These are phyloP conservation scores for Pseudogymnoascus sp. DNA, from an alignment of 2,329 filamentous ascomycete genomes.

Conservation along the genomic window DNA sequence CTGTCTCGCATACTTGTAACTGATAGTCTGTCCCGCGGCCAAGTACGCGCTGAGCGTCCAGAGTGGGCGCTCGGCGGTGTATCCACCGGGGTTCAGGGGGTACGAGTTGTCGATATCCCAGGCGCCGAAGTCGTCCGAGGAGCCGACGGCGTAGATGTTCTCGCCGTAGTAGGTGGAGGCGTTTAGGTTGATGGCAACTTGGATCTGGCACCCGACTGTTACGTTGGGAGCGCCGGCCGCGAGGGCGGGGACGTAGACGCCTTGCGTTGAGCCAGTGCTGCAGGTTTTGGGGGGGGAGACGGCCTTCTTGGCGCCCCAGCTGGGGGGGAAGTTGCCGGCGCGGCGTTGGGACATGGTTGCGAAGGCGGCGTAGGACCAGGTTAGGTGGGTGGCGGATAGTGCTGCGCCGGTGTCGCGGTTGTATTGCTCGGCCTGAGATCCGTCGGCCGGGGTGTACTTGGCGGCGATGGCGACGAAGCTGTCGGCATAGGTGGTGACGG, in stretches of 20 bases:
- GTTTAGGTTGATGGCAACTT: constrained; percentile 48
- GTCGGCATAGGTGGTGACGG: constrained; percentile 58
- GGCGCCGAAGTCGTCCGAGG: constrained; percentile 48
- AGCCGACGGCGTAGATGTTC: constrained; percentile 58
- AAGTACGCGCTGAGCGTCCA: constrained; percentile 39
- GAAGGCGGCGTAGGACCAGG: constrained; percentile 68
- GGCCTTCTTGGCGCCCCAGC: constrained; percentile 46
- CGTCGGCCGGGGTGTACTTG: constrained; percentile 48
- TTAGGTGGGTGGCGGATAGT: constrained; percentile 60
- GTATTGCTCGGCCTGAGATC: constrained; percentile 62
- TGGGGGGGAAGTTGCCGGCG: constrained; percentile 45
- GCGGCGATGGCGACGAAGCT: constrained; percentile 44
- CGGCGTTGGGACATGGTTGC: constrained; percentile 54
- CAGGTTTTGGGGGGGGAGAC: constrained; percentile 33
- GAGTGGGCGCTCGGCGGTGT: constrained; percentile 41
- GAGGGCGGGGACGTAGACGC: constrained; percentile 42
- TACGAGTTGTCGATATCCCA: constrained; percentile 52
- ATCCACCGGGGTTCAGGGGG: constrained; percentile 48
- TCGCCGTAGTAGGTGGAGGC: constrained; percentile 53
- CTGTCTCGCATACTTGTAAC: constrained; percentile 40
- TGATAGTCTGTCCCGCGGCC: constrained; percentile 35
- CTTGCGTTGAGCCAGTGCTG: constrained; percentile 32
- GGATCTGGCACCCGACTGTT: neutral
- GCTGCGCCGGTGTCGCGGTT: constrained; percentile 45
- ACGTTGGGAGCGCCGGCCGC: constrained; percentile 41